Percentiles rank a stretch among this genome's conserved stretches.
Conservation (phyloP, 148 eudicot genomes). For the Cornus suecica region DNA sequence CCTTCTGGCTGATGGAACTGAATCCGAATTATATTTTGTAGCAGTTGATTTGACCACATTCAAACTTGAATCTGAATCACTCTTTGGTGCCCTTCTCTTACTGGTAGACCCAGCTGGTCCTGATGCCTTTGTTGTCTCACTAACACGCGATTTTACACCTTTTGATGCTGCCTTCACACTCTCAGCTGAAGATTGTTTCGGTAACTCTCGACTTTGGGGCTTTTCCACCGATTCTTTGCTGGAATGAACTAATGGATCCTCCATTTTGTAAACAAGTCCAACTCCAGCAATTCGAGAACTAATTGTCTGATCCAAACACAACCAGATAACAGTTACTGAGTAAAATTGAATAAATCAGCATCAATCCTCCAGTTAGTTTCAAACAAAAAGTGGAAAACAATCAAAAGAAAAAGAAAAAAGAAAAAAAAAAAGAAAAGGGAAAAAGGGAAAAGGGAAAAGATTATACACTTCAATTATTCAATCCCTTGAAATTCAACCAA, state of each 20-base stretch:
- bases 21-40: constrained; percentile 41
- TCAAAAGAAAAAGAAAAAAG: background rate
- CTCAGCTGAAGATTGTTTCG: constrained; percentile 24
- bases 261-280: constrained; percentile 29
- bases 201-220: constrained; percentile 21
- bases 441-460: background rate
- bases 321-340: constrained; percentile 4
- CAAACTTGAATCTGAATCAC: constrained; percentile 21
- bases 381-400: background rate
- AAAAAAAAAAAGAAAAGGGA: background rate
- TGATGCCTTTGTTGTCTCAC: constrained; percentile 23
- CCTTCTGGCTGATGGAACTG: constrained; percentile 53
- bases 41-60: constrained; percentile 30
- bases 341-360: background rate
- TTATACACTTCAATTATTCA: too few species aligned
- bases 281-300: background rate
- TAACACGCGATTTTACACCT: constrained; percentile 22
- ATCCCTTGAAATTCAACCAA: background rate
- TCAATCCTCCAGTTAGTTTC: background rate
- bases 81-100: constrained; percentile 40
- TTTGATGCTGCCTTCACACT: constrained; percentile 27
- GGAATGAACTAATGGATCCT: constrained; percentile 24
- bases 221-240: constrained; percentile 24
- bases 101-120: constrained; percentile 29
- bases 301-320: background rate